These are phyloP conservation scores for Viola pubescens DNA, from an alignment of 441 rosid genomes.

Conservation along the genomic window DNA sequence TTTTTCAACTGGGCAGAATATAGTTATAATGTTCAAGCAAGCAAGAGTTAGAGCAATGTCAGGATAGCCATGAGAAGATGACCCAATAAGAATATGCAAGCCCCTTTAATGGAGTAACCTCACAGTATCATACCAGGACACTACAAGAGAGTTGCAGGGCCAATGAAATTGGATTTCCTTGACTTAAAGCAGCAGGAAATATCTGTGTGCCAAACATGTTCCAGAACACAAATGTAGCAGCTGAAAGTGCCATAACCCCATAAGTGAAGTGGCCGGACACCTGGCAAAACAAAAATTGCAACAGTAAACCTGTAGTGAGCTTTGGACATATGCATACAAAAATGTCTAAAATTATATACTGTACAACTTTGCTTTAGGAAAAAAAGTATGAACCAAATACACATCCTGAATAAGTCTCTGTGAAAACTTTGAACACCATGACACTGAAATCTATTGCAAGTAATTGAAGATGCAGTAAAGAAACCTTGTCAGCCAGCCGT, in stretches of 20 bases:
- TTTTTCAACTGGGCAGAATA: neutral
- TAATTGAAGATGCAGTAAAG: constrained; percentile 19
- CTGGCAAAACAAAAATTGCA: constrained; percentile 26
- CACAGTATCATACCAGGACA: constrained; percentile 59
- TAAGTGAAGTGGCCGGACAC: constrained; percentile 93
- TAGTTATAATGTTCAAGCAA: neutral
- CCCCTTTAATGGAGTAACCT: neutral
- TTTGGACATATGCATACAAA: neutral
- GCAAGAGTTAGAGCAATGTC: neutral
- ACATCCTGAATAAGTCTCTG: neutral
- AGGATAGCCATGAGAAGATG: neutral
- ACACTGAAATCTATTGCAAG: neutral
- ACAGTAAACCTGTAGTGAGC: constrained; percentile 1
- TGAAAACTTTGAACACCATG: constrained; percentile 8
- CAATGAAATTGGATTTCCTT: constrained; percentile 72
- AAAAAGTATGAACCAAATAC: neutral
- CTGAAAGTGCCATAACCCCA: constrained; percentile 96
- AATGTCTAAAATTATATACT: neutral
- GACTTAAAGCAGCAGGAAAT: constrained; percentile 51
- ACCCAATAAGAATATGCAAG: neutral
- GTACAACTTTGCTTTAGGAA: neutral
- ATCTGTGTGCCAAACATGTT: constrained; percentile 61
- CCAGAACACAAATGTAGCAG: constrained; percentile 89
- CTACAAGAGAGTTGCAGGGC: constrained; percentile 96
- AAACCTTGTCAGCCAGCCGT: constrained; percentile 89